These are phyloP conservation scores for Polychytrium aggregatum DNA, from an alignment of 192 early-diverging fungal species.

Conservation along the genomic window DNA sequence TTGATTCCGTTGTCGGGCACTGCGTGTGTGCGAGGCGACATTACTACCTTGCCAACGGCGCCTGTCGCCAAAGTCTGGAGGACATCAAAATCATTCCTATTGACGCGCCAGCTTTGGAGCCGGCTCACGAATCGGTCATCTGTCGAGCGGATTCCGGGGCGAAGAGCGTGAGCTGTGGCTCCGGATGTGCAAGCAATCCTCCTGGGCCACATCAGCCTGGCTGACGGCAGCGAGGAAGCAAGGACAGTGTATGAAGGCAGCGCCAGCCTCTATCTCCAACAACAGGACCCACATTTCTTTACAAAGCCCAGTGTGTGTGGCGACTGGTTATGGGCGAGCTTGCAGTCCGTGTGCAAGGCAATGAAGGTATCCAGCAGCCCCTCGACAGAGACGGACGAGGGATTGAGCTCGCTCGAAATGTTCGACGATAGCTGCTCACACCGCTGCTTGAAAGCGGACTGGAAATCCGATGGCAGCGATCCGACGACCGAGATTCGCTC, in stretches of 20 bases:
- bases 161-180: no score
- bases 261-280: no score
- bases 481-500: no score
- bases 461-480: no score
- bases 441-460: no score
- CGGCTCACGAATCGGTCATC: constrained; percentile 27
- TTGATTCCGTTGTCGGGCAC: no score
- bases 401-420: constrained; percentile 14
- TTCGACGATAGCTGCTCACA: constrained; percentile 25
- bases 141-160: no score
- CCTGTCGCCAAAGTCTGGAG: constrained; percentile 65
- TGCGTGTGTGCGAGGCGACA: no score
- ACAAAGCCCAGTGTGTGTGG: constrained; percentile 32
- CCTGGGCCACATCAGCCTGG: no score
- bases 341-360: constrained; percentile 42
- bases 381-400: constrained; percentile 32
- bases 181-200: no score
- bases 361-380: constrained; percentile 37
- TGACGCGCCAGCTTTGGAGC: constrained; percentile 44
- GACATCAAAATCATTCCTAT: constrained; percentile 63
- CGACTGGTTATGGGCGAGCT: constrained; percentile 22
- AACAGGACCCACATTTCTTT: constrained; percentile 29
- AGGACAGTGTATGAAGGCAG: no score
- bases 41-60: constrained; percentile 54
- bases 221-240: no score